Evolutionary conservation across 495 filamentous ascomycete species (phyloP), one percentile per base, ranked within the genome.

Genomic region (Chlorociboria aeruginascens): DNA sequence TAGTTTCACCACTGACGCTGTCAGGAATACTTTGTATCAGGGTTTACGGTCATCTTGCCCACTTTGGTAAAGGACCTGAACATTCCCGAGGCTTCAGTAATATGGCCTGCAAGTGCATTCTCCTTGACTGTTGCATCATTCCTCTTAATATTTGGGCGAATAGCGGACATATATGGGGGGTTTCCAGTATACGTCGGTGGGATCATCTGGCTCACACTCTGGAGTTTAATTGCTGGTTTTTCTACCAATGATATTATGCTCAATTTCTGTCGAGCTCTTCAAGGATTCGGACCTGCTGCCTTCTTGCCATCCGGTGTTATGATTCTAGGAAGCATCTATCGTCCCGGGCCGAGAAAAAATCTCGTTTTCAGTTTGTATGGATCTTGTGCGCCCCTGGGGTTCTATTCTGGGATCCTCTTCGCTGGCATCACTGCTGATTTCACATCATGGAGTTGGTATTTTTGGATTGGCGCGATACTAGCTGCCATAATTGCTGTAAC

Each of bases 341-440:
- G 88, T 7, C 88, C 88, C 0, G 88, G 87, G 0, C 86, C 85
- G 7, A 69, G 88, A 9, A 94, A 94, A 66, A 95, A 94, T 56
- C 52, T 92, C 11, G 76, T 92, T 0, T 94, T 93, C 60, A 78
- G 79, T 37, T 62, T 92, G 0, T 93, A 90, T 61, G 85, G 87
- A 1, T 83, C 81, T 0, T 79, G 78, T 51, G 86, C 86, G 0
- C 79, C 82, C 0, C 51, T 89, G 0, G 88, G 88, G 0, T 93
- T 94, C 66, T 93, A 86, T 30, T 28, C 43, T 7, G 28, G 88
- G 1, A 85, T 93, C 39, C 85, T 92, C 60, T 76, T 88, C 43
- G 84, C 86, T 6, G 88, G 87, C 0, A 25, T 87, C 1, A 70
- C 75, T 2, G 80, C 73, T 3, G 68, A 87, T 49, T 82, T 73